Conservation (phyloP, 495 filamentous ascomycete species). For the Lichenothelia convexa region DNA sequence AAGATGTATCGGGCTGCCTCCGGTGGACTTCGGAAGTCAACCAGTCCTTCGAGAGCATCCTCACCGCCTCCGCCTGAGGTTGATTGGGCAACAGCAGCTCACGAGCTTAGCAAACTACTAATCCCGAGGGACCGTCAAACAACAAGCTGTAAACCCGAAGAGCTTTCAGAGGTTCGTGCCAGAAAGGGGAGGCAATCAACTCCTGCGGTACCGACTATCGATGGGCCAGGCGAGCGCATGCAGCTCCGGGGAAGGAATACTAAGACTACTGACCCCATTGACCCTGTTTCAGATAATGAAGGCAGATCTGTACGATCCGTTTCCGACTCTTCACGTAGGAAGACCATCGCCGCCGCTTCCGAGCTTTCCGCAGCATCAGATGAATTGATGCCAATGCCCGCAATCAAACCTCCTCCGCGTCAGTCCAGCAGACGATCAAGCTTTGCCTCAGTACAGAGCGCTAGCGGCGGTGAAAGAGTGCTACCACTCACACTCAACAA, state of each 20-base stretch:
- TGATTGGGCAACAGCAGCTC: conserved; percentile 61
- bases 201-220: conserved; percentile 19
- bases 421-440: conserved; percentile 21
- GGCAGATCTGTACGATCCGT: conserved; percentile 22
- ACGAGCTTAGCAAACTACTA: conserved; percentile 65
- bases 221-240: conserved; percentile 36
- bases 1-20: conserved; percentile 32
- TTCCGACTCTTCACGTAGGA: conserved; percentile 37
- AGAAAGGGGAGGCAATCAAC: conserved; percentile 42
- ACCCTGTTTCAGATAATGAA: conserved; percentile 33
- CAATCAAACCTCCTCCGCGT: background rate
- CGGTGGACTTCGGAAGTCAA: conserved; percentile 17
- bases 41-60: conserved; percentile 20
- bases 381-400: conserved; percentile 4
- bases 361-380: conserved; percentile 6
- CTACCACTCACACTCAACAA: conserved; percentile 8
- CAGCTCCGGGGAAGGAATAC: conserved; percentile 56
- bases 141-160: conserved; percentile 52
- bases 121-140: conserved; percentile 57
- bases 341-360: conserved; percentile 39
- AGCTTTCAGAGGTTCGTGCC: conserved; percentile 40
- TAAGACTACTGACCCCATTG: conserved; percentile 26
- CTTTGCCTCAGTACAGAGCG: conserved; percentile 21
- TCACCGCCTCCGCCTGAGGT: conserved; percentile 60
- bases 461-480: conserved; percentile 13